Base-by-base conservation (phyloP, 768 basidiomycete genomes). In the Dictyophora rubrovolvata region DNA sequence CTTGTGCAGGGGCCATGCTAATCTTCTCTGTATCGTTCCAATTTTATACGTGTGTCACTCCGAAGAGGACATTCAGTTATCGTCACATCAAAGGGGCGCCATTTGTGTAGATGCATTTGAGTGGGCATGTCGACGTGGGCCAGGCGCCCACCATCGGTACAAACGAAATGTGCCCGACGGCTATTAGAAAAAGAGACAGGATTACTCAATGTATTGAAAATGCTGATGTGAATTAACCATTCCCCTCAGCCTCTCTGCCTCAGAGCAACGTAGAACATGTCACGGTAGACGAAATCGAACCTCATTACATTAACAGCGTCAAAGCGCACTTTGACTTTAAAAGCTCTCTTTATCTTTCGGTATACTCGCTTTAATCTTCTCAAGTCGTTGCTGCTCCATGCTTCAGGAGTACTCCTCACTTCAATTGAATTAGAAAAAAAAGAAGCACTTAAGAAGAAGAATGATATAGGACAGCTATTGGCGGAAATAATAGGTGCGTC, bases 271-370 rank as follows among this genome's bases (percentile, higher is more conserved):
- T 28, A 28, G 2, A 14, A 42, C 42, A 9, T 42, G 37, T 34
- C 60, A 70, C 53, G 68, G 67, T 60, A 48, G 58, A 23, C 4
- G 54, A 20, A 42, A 48, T 1, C 89, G 69, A 66, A 93, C 93
- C 71, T 94, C 91, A 48, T 82, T n/a, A n/a, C n/a, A n/a, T n/a
- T 84, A 55, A 96, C 72, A 47, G 89, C 93, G 67, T 93, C 90
- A 93, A 93, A 96, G 58, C 92, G 79, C 57, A 96, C 86, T 72
- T 89, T 89, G 0, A 82, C 77, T 71, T 87, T 89, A 77, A 89
- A 91, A 93, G 65, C 2, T 77, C 62, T 92, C 88, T 65, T 80
- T 86, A 66, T 93, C 88, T 34, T 75, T 77, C 0, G 93, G 90
- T 1, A 95, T 84, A 20, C 81, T 82, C 18, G 75, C 74, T 60